phyloP scores from a whole-genome alignment of 352 stramenopile species.

The Phytophthora crassamura region DNA sequence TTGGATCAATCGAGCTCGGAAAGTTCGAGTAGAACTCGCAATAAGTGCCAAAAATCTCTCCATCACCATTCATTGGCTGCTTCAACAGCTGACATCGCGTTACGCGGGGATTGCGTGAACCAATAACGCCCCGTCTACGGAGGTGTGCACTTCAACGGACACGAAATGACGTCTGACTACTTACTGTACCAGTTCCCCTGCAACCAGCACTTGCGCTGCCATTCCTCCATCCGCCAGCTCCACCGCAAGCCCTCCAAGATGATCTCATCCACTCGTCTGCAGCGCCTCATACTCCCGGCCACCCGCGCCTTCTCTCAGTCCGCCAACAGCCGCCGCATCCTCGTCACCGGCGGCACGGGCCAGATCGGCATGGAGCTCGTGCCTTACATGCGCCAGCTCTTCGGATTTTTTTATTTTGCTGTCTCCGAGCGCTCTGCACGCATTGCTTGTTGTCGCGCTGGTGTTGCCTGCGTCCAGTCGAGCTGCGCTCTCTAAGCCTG shows the following conservation, averaged over 20 bases:
- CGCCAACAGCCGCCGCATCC: conserved; percentile 50
- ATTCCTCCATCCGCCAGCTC: conserved; percentile 32
- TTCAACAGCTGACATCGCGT: background rate
- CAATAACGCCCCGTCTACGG: background rate
- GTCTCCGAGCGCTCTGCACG: no score
- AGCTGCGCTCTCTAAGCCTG: no score
- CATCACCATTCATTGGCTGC: no score
- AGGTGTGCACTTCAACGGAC: conserved; percentile 27
- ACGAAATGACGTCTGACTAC: no score
- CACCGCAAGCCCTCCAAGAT: conserved; percentile 11
- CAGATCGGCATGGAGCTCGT: conserved; percentile 91
- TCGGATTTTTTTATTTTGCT: no score
- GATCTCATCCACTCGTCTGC: conserved; percentile 17
- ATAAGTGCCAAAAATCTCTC: no score
- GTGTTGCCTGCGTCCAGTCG: no score
- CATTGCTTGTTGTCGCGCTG: no score
- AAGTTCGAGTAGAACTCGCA: no score
- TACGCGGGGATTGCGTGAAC: conserved; percentile 9
- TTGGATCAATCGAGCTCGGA: no score
- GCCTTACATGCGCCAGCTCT: conserved; percentile 73
- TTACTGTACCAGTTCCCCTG: background rate
- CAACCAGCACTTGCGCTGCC: background rate
- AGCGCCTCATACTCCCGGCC: conserved; percentile 12
- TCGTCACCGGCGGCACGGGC: conserved; percentile 82
- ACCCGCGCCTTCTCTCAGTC: conserved; percentile 24